Evolutionary conservation across 1,139 yeast genomes (phyloP).

Genomic region (Hyphopichia wangnamkhiaoensis): DNA sequence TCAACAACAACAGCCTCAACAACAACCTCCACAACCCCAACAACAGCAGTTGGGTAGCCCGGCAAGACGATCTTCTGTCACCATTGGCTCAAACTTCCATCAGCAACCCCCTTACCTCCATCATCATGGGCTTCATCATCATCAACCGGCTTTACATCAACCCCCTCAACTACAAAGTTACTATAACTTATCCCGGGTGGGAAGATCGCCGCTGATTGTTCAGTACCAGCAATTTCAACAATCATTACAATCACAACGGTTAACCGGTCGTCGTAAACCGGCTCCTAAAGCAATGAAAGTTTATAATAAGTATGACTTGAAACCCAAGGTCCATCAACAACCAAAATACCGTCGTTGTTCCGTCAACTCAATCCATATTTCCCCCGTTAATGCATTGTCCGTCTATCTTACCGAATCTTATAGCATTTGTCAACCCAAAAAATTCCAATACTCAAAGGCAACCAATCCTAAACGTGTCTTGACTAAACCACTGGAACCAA

Average conservation of each 20-base stretch:
- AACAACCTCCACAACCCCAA: constrained; percentile 4
- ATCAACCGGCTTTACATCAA: background rate
- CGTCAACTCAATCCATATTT: constrained; percentile 72
- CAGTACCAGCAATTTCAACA: constrained; percentile 43
- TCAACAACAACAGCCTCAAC: constrained; percentile 4
- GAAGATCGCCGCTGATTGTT: constrained; percentile 37
- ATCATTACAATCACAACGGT: constrained; percentile 26
- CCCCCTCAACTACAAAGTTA: constrained; percentile 10
- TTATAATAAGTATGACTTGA: constrained; percentile 51
- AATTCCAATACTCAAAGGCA: constrained; percentile 77
- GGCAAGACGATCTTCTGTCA: constrained; percentile 3
- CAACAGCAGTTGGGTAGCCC: constrained; percentile 5
- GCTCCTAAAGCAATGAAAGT: constrained; percentile 44
- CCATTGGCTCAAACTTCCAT: constrained; percentile 4
- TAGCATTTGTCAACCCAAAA: constrained; percentile 79
- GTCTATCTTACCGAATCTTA: constrained; percentile 78
- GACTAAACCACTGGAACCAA: constrained; percentile 90
- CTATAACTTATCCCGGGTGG: constrained; percentile 12
- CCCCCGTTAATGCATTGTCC: constrained; percentile 87
- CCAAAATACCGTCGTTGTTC: constrained; percentile 85
- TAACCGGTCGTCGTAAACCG: constrained; percentile 24
- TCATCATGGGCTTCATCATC: background rate
- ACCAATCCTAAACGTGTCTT: constrained; percentile 89
- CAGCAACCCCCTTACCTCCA: constrained; percentile 3
- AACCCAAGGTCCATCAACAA: constrained; percentile 60